Percentiles rank a stretch among this genome's conserved stretches.
These are phyloP conservation scores for Citrus medica DNA, from an alignment of 345 rosid species.

Conservation along the genomic window DNA sequence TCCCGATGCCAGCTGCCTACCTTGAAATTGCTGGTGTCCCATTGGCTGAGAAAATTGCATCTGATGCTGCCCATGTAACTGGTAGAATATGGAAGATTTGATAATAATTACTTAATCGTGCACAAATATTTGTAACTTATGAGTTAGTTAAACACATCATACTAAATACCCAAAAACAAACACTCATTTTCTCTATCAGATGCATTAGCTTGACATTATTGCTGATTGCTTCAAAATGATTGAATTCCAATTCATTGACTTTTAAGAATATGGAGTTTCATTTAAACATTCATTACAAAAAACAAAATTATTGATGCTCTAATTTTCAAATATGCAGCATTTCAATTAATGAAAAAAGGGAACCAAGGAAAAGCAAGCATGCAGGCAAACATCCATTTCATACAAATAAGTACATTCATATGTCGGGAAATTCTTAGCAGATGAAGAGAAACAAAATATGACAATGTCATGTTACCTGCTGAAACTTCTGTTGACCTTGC, in stretches of 20 bases:
- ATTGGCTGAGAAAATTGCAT: constrained; percentile 85
- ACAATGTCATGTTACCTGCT: constrained; percentile 36
- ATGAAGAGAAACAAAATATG: not conserved
- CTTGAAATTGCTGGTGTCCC: constrained; percentile 87
- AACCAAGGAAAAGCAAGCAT: not conserved
- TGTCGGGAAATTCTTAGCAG: not conserved
- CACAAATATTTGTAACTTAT: not conserved
- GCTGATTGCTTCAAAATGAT: not conserved
- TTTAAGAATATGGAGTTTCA: not conserved
- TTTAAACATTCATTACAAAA: not conserved
- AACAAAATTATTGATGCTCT: not conserved
- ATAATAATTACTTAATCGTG: not conserved
- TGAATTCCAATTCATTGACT: not conserved
- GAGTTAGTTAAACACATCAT: not conserved
- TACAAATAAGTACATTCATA: not conserved
- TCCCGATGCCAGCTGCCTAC: constrained; percentile 75
- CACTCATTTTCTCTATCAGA: not conserved
- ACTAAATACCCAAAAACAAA: not conserved
- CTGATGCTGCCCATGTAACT: constrained; percentile 86
- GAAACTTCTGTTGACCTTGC: constrained; percentile 75
- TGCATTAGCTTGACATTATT: not conserved
- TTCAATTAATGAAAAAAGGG: not conserved
- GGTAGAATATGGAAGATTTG: not conserved
- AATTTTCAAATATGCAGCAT: not conserved
- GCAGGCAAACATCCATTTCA: not conserved